Conservation (phyloP, 176 grass and related monocot species). For the Poa pratensis region DNA sequence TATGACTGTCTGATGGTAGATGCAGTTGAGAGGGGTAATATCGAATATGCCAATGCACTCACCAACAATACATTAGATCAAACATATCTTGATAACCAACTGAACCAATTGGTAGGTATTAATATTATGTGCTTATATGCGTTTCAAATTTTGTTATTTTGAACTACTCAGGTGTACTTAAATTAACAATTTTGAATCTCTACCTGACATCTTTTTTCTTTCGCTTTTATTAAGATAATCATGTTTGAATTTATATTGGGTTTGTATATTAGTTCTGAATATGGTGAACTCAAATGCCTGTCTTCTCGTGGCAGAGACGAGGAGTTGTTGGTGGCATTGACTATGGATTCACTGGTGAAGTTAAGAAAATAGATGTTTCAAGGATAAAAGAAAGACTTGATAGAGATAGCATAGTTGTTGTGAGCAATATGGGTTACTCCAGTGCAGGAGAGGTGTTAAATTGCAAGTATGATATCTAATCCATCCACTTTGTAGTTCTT, state of each 20-base stretch:
- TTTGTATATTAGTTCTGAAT: constrained; percentile 9
- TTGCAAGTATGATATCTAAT: constrained; percentile 77
- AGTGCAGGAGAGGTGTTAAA: constrained; percentile 88
- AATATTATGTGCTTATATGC: constrained; percentile 14
- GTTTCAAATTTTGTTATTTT: constrained; percentile 16
- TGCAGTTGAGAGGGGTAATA: constrained; percentile 20
- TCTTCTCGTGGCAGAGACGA: constrained; percentile 58
- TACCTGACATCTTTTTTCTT: neutral
- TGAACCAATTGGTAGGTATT: neutral
- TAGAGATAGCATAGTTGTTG: constrained; percentile 85
- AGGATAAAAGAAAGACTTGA: constrained; percentile 93
- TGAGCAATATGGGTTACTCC: constrained; percentile 93
- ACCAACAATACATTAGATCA: constrained; percentile 11
- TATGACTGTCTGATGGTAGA: constrained; percentile 17
- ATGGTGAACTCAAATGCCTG: constrained; percentile 39
- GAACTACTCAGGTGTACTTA: neutral
- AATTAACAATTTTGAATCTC: neutral
- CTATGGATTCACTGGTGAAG: constrained; percentile 87
- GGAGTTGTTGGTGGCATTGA: constrained; percentile 69
- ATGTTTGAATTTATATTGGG: constrained; percentile 23
- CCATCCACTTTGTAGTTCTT: constrained; percentile 17
- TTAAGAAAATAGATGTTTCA: constrained; percentile 90
- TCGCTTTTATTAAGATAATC: neutral
- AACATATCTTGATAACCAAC: neutral
- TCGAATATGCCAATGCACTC: constrained; percentile 14